phyloP scores from a whole-genome alignment of 331 rosid species.

The Pyracantha coccinea region DNA sequence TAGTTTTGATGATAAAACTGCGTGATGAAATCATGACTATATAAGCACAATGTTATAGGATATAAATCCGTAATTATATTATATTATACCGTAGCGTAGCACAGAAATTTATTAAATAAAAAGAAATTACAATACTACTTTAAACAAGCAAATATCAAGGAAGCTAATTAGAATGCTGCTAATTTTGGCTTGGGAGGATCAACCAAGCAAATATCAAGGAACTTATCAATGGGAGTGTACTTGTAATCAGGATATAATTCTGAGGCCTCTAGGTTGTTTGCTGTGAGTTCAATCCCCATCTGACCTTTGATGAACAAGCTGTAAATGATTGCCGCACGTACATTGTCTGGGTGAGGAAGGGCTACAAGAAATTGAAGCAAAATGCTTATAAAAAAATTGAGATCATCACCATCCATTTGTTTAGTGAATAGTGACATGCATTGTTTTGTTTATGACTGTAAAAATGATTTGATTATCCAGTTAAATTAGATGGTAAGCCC shows the following conservation, averaged over 20 bases:
- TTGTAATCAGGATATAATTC: conserved; percentile 27
- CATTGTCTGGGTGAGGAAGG: conserved; percentile 13
- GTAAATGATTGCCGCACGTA: conserved; percentile 17
- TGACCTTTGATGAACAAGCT: conserved; percentile 33
- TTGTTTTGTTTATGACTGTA: too few species aligned
- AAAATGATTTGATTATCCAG: too few species aligned
- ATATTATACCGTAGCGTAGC: background rate
- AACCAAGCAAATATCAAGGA: conserved; percentile 26
- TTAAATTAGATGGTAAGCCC: too few species aligned
- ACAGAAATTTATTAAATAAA: background rate
- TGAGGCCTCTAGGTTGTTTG: conserved; percentile 30
- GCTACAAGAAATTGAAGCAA: background rate
- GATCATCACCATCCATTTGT: background rate
- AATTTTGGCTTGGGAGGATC: conserved; percentile 19
- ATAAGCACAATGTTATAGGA: too few species aligned
- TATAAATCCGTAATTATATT: too few species aligned
- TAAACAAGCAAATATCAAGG: background rate
- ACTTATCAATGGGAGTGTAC: conserved; percentile 21
- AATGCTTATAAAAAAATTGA: background rate
- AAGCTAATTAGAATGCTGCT: conserved; percentile 7
- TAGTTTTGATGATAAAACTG: conserved; percentile 2
- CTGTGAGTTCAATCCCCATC: conserved; percentile 17
- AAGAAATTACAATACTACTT: background rate
- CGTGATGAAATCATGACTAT: background rate
- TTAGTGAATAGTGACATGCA: too few species aligned